Conservation (phyloP, 257 asterid genomes). For the Fraxinus pennsylvanica region DNA sequence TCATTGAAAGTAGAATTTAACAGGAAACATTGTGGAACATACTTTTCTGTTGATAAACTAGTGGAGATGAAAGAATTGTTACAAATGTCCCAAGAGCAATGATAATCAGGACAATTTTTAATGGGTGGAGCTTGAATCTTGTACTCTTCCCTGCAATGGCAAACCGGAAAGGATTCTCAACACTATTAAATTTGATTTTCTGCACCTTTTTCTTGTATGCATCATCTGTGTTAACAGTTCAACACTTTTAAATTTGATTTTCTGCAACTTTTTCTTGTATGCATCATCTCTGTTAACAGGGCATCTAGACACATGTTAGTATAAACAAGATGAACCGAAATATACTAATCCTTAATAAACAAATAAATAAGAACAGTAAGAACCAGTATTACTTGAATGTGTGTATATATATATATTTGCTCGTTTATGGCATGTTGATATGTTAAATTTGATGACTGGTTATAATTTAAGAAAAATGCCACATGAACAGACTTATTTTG, state of each 20-base stretch:
- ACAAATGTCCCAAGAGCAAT: slow-evolving; percentile 44
- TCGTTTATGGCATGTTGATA: not conserved
- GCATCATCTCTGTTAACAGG: slow-evolving; percentile 44
- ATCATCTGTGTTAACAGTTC: slow-evolving; percentile 43
- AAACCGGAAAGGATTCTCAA: slow-evolving; percentile 43
- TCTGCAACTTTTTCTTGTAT: slow-evolving; percentile 51
- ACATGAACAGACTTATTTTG: not conserved
- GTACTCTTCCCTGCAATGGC: slow-evolving; percentile 43
- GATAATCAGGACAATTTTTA: slow-evolving; percentile 50
- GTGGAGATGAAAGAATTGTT: slow-evolving; percentile 50
- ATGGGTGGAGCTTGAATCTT: slow-evolving; percentile 47
- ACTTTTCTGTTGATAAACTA: slow-evolving; percentile 43
- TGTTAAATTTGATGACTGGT: not conserved
- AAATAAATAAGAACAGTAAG: not conserved
- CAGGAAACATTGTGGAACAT: slow-evolving; percentile 36
- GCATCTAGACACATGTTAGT: not conserved
- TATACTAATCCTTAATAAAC: not conserved
- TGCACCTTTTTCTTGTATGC: slow-evolving; percentile 51
- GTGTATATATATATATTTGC: not conserved
- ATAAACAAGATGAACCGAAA: not conserved
- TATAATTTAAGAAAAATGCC: not conserved
- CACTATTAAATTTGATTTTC: slow-evolving; percentile 51
- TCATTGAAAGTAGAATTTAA: slow-evolving; percentile 35
- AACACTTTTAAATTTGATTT: slow-evolving; percentile 47
- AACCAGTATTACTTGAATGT: not conserved